A percentile compares a stretch with the other conserved stretches of the same genome.
These are phyloP conservation scores for Backusella australiensis DNA, from an alignment of 192 early-diverging fungal species.

Conservation along the genomic window DNA sequence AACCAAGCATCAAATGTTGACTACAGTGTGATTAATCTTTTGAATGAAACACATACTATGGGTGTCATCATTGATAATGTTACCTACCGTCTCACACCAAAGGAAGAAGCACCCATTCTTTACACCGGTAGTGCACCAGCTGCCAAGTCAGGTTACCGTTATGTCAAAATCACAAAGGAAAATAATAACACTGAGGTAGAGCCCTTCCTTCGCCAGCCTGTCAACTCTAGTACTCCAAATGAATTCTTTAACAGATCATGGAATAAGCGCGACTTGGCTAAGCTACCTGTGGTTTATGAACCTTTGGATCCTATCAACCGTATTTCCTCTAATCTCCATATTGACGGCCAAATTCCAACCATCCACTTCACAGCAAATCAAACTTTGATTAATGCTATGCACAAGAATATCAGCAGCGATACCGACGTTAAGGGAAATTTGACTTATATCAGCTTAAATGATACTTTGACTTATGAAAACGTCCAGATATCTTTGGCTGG, in stretches of 20 bases:
- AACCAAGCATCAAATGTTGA: neutral
- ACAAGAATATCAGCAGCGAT: slow-evolving; percentile 1
- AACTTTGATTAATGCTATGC: slow-evolving; percentile 1
- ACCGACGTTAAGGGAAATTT: neutral
- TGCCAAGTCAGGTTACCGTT: neutral
- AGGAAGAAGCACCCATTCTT: slow-evolving; percentile 1
- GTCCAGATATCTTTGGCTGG: slow-evolving; percentile 15
- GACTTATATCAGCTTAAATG: slow-evolving; percentile 16
- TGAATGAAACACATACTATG: neutral
- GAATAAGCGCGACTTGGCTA: neutral
- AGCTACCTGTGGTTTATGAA: neutral
- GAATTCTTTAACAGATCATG: slow-evolving; percentile 23
- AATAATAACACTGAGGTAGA: neutral
- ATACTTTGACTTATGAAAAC: neutral
- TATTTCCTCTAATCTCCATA: slow-evolving; percentile 22
- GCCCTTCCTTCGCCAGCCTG: slow-evolving; percentile 1
- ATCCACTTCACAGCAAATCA: slow-evolving; percentile 12
- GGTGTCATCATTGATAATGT: slow-evolving; percentile 12
- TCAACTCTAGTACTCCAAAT: neutral
- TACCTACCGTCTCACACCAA: neutral
- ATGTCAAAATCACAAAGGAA: neutral
- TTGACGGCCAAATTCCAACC: slow-evolving; percentile 22
- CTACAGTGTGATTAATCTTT: neutral
- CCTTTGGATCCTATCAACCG: slow-evolving; percentile 13
- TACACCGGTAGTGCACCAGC: slow-evolving; percentile 13